Evolutionary conservation across 106 monocot genomes (phyloP).

Genomic region (Platanthera guangdongensis): DNA sequence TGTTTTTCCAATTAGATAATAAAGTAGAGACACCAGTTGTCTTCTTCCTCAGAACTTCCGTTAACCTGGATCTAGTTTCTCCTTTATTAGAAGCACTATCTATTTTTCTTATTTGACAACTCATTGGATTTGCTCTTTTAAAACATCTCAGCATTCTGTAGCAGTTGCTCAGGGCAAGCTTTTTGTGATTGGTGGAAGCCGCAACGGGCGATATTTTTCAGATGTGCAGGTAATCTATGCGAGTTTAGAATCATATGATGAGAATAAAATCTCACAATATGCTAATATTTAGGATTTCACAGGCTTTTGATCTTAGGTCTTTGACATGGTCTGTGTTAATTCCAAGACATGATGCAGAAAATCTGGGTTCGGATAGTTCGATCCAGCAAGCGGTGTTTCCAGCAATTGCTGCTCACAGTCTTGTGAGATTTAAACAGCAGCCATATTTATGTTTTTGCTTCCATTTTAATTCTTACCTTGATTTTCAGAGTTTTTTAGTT

Average conservation of each 20-base stretch:
- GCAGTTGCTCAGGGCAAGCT: constrained; percentile 58
- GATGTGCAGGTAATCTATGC: constrained; percentile 57
- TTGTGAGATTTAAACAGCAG: constrained; percentile 35
- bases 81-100: background rate
- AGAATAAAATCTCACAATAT: background rate
- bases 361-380: constrained; percentile 15
- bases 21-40: background rate
- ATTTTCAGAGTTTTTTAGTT: constrained; percentile 9
- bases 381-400: constrained; percentile 29
- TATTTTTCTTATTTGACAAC: background rate
- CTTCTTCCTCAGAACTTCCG: background rate
- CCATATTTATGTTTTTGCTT: background rate
- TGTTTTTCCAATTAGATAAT: background rate
- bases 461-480: background rate
- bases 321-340: constrained; percentile 54
- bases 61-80: background rate
- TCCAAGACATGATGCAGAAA: constrained; percentile 16
- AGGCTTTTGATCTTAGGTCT: constrained; percentile 75
- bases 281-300: constrained; percentile 11
- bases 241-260: background rate
- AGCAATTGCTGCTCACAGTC: constrained; percentile 61
- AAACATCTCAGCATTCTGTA: constrained; percentile 64
- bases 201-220: constrained; percentile 78
- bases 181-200: constrained; percentile 76
- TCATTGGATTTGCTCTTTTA: background rate